phyloP scores from a whole-genome alignment of 441 rosid species.

The Mallotus repandus region DNA sequence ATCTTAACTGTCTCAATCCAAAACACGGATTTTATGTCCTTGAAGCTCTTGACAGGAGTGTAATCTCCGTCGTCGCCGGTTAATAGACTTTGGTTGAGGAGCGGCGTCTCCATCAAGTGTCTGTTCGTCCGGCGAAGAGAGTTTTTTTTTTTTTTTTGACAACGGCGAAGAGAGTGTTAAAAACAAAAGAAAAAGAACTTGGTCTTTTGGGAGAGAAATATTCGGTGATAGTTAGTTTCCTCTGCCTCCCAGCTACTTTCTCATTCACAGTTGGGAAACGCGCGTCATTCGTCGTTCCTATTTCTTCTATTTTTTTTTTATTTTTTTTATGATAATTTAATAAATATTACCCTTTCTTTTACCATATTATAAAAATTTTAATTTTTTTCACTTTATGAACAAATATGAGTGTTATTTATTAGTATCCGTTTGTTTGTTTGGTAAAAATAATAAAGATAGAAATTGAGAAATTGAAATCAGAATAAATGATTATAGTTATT shows the following conservation, averaged over 20 bases:
- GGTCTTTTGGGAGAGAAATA: neutral
- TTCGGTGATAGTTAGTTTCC: neutral
- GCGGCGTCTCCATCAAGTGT: constrained; percentile 49
- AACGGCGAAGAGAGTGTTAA: too few relatives aligned
- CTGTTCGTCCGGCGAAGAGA: neutral
- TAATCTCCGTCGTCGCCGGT: constrained; percentile 36
- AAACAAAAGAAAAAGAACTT: neutral
- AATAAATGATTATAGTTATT: too few relatives aligned
- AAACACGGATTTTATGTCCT: constrained; percentile 42
- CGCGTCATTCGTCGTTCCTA: neutral
- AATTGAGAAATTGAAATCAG: too few relatives aligned
- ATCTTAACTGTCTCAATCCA: constrained; percentile 51
- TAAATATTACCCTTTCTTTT: too few relatives aligned
- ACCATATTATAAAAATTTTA: too few relatives aligned
- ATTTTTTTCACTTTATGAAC: too few relatives aligned
- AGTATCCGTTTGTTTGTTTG: too few relatives aligned
- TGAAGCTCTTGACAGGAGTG: constrained; percentile 38
- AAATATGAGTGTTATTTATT: too few relatives aligned
- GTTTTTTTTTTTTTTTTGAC: too few relatives aligned
- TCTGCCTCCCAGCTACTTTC: neutral
- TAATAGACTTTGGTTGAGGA: constrained; percentile 29
- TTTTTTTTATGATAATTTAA: too few relatives aligned
- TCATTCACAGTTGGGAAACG: neutral
- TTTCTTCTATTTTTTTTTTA: too few relatives aligned
- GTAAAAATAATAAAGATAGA: too few relatives aligned